Evolutionary conservation across 1,284 basidiomycete species (phyloP).

Genomic region (Cutaneotrichosporon sp.): DNA sequence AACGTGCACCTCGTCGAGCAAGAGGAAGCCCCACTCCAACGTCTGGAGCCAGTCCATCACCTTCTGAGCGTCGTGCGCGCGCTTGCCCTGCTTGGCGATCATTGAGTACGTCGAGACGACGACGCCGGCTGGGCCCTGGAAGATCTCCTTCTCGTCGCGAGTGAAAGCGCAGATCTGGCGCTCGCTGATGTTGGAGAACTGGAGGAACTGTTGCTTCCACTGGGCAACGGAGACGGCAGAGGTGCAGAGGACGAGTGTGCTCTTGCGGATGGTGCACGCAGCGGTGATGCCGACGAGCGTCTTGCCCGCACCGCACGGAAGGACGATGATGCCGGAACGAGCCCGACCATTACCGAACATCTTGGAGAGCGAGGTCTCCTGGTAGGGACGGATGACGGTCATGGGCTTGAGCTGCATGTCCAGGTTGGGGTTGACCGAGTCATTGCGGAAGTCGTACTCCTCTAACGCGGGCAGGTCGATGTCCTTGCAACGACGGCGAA

Average conservation of each 20-base stretch:
- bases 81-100: slow-evolving; percentile 95
- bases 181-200: slow-evolving; percentile 96
- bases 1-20: slow-evolving; percentile 95
- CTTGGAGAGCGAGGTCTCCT: slow-evolving; percentile 94
- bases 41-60: slow-evolving; percentile 98
- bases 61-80: slow-evolving; percentile 94
- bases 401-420: slow-evolving; percentile 97
- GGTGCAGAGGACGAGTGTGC: slow-evolving; percentile 95
- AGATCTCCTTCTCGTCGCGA: slow-evolving; percentile 95
- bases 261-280: slow-evolving; percentile 99
- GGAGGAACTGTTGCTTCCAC: slow-evolving; percentile 96
- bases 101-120: slow-evolving; percentile 98
- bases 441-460: slow-evolving; percentile 97
- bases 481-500: slow-evolving; percentile 90
- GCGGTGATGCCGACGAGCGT: slow-evolving; percentile 98
- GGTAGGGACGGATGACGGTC: slow-evolving; percentile 93
- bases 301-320: slow-evolving; percentile 98
- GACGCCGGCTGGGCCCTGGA: slow-evolving; percentile 78
- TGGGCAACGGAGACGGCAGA: slow-evolving; percentile 97
- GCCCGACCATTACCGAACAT: slow-evolving; percentile 99
- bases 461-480: slow-evolving; percentile 95
- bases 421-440: slow-evolving; percentile 88
- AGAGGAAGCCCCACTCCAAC: slow-evolving; percentile 93
- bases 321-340: slow-evolving; percentile 95
- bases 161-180: slow-evolving; percentile 94